phyloP scores from a whole-genome alignment of 75 land plant genomes.

The Adiantum capillusveneris region DNA sequence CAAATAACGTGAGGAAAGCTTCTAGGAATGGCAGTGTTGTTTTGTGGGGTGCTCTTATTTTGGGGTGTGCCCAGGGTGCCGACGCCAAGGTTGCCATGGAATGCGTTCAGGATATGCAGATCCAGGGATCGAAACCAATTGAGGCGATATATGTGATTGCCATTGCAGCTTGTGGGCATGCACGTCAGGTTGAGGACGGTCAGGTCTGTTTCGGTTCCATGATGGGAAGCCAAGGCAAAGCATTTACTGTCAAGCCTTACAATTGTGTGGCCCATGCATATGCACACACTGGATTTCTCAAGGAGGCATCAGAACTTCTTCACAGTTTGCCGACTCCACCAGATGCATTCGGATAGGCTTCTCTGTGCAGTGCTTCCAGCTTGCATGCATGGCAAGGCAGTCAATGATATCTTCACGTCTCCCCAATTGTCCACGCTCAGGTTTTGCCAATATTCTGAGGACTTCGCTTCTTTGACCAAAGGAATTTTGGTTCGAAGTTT shows the following conservation, averaged over 20 bases:
- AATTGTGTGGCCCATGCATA: conserved; percentile 9
- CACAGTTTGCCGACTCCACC: conserved; percentile 8
- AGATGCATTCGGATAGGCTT: neutral
- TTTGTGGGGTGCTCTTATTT: conserved; percentile 13
- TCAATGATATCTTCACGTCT: no score
- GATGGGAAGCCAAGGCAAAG: neutral
- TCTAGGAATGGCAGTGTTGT: neutral
- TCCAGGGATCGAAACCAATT: conserved; percentile 2
- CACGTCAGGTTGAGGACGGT: conserved; percentile 7
- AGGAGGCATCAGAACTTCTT: conserved; percentile 13
- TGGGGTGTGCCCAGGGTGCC: conserved; percentile 7
- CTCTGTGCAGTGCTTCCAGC: no score
- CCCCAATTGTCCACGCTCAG: no score
- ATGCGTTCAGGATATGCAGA: conserved; percentile 6
- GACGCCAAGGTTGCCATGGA: neutral
- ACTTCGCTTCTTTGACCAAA: no score
- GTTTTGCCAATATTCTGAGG: no score
- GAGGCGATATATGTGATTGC: neutral
- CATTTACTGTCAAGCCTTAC: neutral
- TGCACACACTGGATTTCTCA: conserved; percentile 10
- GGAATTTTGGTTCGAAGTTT: no score
- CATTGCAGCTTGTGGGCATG: conserved; percentile 9
- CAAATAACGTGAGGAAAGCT: neutral
- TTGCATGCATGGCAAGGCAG: no score
- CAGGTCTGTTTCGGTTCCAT: neutral